These are phyloP conservation scores for Leucogyrophana mollusca DNA, from an alignment of 768 basidiomycete species.

Conservation along the genomic window DNA sequence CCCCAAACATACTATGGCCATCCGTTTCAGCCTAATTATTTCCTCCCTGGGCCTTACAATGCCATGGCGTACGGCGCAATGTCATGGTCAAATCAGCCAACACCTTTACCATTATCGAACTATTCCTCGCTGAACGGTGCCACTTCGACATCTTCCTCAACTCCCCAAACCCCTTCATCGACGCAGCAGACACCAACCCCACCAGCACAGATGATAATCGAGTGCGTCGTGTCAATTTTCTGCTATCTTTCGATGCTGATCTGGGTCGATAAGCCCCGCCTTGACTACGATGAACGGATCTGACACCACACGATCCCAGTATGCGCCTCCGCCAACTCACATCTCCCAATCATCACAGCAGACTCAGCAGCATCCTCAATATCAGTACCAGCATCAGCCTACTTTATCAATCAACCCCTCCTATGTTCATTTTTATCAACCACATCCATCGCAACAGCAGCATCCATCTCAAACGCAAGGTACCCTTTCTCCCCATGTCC, in stretches of 20 bases:
- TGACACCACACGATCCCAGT: constrained; percentile 42
- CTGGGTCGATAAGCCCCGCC: constrained; percentile 44
- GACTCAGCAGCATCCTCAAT: constrained; percentile 23
- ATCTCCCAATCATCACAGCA: constrained; percentile 32
- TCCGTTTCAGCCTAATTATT: constrained; percentile 41
- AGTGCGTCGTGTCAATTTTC: constrained; percentile 46
- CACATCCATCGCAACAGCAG: constrained; percentile 20
- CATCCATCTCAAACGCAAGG: constrained; percentile 44
- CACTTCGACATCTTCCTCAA: constrained; percentile 45
- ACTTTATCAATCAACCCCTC: constrained; percentile 43
- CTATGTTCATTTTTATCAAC: constrained; percentile 37
- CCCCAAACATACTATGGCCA: constrained; percentile 41
- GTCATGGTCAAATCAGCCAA: constrained; percentile 42
- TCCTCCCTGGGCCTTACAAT: constrained; percentile 48
- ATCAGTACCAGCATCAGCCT: constrained; percentile 38
- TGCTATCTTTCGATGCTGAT: constrained; percentile 12
- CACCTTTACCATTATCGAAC: constrained; percentile 59
- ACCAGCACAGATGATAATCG: constrained; percentile 55
- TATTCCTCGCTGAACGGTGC: constrained; percentile 81
- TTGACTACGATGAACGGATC: constrained; percentile 59
- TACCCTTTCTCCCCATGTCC: constrained; percentile 68
- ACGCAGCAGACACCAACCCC: constrained; percentile 31
- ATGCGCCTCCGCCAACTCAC: constrained; percentile 42
- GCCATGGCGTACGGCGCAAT: constrained; percentile 52
- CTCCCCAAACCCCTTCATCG: constrained; percentile 24